Percentiles rank a stretch among this genome's conserved stretches.
Evolutionary conservation across 2,329 filamentous ascomycete genomes (phyloP).

Genomic region (Rosellinia necatrix): DNA sequence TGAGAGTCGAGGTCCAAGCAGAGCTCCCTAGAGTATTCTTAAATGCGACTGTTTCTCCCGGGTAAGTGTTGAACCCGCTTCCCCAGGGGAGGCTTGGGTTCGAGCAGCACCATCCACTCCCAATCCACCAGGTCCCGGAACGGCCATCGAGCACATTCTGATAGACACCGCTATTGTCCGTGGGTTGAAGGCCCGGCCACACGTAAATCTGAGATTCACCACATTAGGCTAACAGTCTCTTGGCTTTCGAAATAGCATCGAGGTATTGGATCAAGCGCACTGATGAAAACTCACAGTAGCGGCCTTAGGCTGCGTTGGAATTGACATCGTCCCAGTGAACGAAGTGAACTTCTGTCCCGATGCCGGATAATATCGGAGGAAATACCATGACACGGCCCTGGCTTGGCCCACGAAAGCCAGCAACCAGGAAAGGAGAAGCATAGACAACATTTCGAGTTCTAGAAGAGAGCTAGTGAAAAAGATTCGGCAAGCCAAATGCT

Average conservation of each 20-base stretch:
- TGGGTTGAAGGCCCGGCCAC: constrained; percentile 49
- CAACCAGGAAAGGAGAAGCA: constrained; percentile 29
- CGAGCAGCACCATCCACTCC: constrained; percentile 47
- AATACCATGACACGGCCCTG: constrained; percentile 42
- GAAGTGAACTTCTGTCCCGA: constrained; percentile 43
- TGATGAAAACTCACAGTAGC: constrained; percentile 30
- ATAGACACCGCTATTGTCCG: constrained; percentile 47
- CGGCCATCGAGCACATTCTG: constrained; percentile 48
- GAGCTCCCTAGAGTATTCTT: constrained; percentile 37
- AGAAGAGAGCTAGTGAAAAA: neutral
- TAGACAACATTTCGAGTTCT: constrained; percentile 23
- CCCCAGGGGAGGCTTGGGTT: constrained; percentile 47
- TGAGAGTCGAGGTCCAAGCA: constrained; percentile 44
- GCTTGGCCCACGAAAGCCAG: constrained; percentile 36
- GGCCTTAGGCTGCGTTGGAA: constrained; percentile 39
- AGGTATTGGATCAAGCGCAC: neutral
- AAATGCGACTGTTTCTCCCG: constrained; percentile 42
- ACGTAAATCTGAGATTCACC: constrained; percentile 43
- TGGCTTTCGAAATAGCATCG: neutral
- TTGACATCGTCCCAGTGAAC: constrained; percentile 39
- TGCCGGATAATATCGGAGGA: constrained; percentile 41
- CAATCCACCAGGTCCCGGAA: constrained; percentile 48
- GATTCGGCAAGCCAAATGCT: neutral
- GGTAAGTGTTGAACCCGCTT: constrained; percentile 45
- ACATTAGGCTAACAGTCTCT: neutral